Conservation (phyloP, 495 filamentous ascomycete genomes). For the Penicillium goetzii region DNA sequence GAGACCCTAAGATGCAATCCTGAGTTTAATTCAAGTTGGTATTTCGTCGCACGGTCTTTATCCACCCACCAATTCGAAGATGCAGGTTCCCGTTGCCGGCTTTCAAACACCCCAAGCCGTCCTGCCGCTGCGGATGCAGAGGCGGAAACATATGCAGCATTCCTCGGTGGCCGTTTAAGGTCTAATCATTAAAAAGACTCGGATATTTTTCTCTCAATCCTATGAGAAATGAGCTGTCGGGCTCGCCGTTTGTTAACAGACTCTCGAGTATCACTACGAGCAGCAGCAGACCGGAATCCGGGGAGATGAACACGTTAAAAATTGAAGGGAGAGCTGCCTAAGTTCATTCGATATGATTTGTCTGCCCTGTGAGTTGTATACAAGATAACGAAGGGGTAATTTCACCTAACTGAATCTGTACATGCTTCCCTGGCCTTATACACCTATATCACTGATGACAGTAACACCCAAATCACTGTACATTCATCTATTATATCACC, state of each 20-base stretch:
- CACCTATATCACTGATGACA: not conserved
- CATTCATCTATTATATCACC: not conserved
- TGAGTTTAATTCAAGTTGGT: not conserved
- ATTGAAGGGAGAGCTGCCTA: conserved; percentile 1
- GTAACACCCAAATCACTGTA: not conserved
- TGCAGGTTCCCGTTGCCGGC: conserved; percentile 18
- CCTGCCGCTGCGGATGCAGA: not conserved
- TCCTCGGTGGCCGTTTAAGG: conserved; percentile 1
- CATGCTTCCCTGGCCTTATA: not conserved
- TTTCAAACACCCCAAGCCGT: conserved; percentile 4
- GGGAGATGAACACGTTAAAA: not conserved
- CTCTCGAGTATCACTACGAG: not conserved
- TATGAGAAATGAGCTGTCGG: not conserved
- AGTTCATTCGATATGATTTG: not conserved
- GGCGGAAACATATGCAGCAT: conserved; percentile 9
- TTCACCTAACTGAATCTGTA: not conserved
- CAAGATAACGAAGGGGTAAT: not conserved
- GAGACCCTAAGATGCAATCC: not conserved
- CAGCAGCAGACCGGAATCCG: not conserved
- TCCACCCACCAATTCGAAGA: not conserved
- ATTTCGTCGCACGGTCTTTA: not conserved
- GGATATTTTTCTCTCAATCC: not conserved
- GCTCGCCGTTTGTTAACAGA: not conserved
- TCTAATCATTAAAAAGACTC: not conserved
- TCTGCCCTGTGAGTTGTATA: not conserved